Percentiles rank a stretch among this genome's conserved stretches.
Conservation (phyloP, 257 asterid species). For the Solanum sitiens region DNA sequence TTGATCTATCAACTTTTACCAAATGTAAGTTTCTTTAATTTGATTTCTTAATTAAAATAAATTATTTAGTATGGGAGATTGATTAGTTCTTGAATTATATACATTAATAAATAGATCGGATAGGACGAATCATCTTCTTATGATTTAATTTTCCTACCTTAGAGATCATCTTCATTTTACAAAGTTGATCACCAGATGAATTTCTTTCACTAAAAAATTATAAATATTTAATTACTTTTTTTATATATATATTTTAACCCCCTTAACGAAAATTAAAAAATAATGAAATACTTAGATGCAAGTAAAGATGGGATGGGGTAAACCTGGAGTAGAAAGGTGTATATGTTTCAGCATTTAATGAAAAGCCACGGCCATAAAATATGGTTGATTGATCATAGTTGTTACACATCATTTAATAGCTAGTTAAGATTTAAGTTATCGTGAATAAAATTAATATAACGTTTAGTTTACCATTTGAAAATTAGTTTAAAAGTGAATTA, state of each 20-base stretch:
- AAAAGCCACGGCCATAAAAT: not conserved
- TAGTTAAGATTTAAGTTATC: not conserved
- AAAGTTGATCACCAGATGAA: not conserved
- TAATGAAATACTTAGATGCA: not conserved
- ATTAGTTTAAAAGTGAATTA: not conserved
- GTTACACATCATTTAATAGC: not conserved
- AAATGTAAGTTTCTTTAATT: not conserved
- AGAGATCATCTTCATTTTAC: not conserved
- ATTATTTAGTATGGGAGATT: not conserved
- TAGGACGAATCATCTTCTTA: not conserved
- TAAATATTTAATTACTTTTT: too few species aligned
- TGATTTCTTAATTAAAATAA: not conserved
- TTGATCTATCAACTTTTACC: not conserved
- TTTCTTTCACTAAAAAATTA: not conserved
- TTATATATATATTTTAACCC: not conserved
- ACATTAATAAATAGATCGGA: not conserved
- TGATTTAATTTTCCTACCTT: not conserved
- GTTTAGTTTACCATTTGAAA: not conserved
- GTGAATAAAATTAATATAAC: not conserved
- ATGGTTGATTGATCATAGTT: not conserved
- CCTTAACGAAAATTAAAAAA: not conserved
- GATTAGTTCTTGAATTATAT: not conserved
- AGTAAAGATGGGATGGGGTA: not conserved
- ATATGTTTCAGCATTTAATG: not conserved
- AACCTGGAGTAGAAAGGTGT: not conserved